Base-by-base conservation (phyloP, 768 basidiomycete genomes). In the Lactarius deliciosus region DNA sequence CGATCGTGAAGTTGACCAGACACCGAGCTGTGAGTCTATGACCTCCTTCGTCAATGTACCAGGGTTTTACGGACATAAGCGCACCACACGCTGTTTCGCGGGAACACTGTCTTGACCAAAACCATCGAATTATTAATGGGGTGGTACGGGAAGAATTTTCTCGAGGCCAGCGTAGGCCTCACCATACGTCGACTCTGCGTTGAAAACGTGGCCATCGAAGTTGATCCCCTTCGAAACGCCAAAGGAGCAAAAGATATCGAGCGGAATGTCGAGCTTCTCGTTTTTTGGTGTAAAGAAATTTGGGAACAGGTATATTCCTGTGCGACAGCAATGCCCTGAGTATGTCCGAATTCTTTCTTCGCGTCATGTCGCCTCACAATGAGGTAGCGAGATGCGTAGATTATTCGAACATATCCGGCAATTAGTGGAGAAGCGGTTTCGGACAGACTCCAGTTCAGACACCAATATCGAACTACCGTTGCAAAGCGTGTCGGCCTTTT, bases 401-500 rank as follows among this genome's bases (percentile, higher is more conserved):
- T 75, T 93, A 30, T 91, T 94, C 68, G 79, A 82, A 70, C 86
- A 85, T 53, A 84, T 93, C 54, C 85, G 92, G 20, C 81, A 80
- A 61, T 80, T 92, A 57, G 91, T 94, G 2, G 91, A 92, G 74
- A 79, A 81, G 65, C 83, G 86, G 30, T 89, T 86, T 77, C 79
- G 57, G 75, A 79, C 30, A 53, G 76, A 79, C 25, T 69, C 69
- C 10, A 68, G 76, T 11, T 78, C 81, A 9, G 82, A 81, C 16
- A 78, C 79, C 32, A 82, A 81, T 67, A 77, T 76, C 47, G 81
- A 89, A 38, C 77, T 92, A 38, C 90, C 86, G 40, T 87, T 85
- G 83, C 92, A 94, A 74, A 87, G 89, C 71, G 90, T 96, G 53
- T 92, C 90, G 41, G 93, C 94, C 1, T 95, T 96, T 74, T 86